Conservation (phyloP, 2,329 filamentous ascomycete genomes). For the Paraconiothyrium brasiliense region DNA sequence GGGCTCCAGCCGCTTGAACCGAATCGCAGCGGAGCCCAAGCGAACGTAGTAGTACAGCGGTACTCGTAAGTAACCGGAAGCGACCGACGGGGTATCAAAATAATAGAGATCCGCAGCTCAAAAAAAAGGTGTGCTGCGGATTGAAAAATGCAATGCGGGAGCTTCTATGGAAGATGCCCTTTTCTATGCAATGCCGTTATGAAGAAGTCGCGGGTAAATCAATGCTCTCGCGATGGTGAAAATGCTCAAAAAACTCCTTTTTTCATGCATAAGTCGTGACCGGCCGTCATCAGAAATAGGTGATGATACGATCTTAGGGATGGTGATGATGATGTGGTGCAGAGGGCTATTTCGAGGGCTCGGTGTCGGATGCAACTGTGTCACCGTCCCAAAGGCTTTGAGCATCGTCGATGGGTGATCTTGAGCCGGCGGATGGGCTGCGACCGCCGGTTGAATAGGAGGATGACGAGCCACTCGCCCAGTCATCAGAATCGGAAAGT, state of each 20-base stretch:
- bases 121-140: conserved; percentile 2
- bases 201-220: conserved; percentile 26
- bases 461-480: conserved; percentile 87
- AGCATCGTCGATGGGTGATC: conserved; percentile 65
- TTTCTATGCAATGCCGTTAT: conserved; percentile 33
- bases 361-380: conserved; percentile 60
- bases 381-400: conserved; percentile 67
- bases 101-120: conserved; percentile 8
- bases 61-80: conserved; percentile 26
- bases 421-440: conserved; percentile 62
- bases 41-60: conserved; percentile 42
- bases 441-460: conserved; percentile 73
- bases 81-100: conserved; percentile 48
- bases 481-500: conserved; percentile 80
- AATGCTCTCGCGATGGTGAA: conserved; percentile 38
- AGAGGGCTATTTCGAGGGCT: conserved; percentile 38
- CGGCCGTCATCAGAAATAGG: conserved; percentile 36
- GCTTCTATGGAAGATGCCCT: conserved; percentile 29
- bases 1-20: conserved; percentile 28
- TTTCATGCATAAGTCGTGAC: conserved; percentile 50
- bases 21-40: conserved; percentile 33
- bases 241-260: conserved; percentile 51
- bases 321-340: conserved; percentile 23
- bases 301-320: conserved; percentile 34
- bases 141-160: conserved; percentile 23